These are phyloP conservation scores for Saussurea involucrata DNA, from an alignment of 129 eudicot genomes.

Conservation along the genomic window DNA sequence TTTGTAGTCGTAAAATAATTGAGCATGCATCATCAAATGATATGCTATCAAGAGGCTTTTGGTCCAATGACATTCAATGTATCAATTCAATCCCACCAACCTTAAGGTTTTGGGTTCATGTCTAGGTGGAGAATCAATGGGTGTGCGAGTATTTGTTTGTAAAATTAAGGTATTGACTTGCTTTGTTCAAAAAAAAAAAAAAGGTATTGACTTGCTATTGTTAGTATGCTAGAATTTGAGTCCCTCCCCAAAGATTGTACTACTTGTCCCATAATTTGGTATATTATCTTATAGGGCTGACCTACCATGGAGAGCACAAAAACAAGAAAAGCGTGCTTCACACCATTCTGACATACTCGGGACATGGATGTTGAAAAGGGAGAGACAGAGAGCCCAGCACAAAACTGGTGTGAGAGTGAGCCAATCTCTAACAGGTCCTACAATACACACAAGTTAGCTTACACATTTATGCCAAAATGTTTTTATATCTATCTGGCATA, in stretches of 20 bases:
- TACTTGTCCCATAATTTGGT: background rate
- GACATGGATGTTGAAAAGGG: too few species aligned
- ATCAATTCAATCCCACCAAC: too few species aligned
- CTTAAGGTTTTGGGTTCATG: too few species aligned
- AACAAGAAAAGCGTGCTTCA: background rate
- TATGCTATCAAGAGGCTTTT: too few species aligned
- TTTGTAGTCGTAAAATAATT: too few species aligned
- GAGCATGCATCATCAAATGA: too few species aligned
- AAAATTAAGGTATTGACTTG: background rate
- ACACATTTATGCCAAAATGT: background rate
- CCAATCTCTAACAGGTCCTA: background rate
- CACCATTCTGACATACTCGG: background rate
- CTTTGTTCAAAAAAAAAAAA: too few species aligned
- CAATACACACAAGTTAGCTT: background rate
- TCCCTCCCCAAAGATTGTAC: background rate
- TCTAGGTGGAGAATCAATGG: too few species aligned
- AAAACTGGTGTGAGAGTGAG: background rate
- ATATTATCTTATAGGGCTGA: background rate
- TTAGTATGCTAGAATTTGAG: background rate
- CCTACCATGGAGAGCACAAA: background rate
- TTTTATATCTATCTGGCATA: background rate
- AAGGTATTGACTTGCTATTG: background rate
- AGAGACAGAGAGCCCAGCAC: background rate
- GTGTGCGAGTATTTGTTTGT: background rate
- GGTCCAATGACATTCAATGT: too few species aligned